Conservation (phyloP, 1,139 yeast species). For the Pichia sp. region DNA sequence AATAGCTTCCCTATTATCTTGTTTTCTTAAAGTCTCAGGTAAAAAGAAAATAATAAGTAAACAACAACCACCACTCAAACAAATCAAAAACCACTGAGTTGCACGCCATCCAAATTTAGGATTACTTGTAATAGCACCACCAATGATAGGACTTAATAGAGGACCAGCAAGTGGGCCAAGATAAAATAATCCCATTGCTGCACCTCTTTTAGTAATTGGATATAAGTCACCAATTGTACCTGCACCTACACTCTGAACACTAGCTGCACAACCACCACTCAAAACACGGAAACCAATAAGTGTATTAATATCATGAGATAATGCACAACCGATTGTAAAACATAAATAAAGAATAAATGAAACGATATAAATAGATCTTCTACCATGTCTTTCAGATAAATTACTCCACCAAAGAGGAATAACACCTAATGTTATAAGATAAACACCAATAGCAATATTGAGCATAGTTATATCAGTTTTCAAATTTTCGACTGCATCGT, state of each 20-base stretch:
- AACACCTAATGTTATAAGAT: constrained; percentile 65
- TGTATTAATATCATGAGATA: constrained; percentile 54
- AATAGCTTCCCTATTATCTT: constrained; percentile 46
- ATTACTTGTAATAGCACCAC: constrained; percentile 58
- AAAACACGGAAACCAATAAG: constrained; percentile 65
- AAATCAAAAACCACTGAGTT: constrained; percentile 79
- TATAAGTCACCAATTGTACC: constrained; percentile 79
- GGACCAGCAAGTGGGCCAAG: constrained; percentile 83
- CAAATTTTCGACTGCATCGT: constrained; percentile 49
- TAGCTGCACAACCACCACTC: constrained; percentile 77
- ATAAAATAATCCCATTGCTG: constrained; percentile 76
- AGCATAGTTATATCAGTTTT: constrained; percentile 55
- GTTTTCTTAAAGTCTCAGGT: constrained; percentile 70
- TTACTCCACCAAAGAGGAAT: constrained; percentile 91
- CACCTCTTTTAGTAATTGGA: constrained; percentile 62
- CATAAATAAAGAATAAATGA: constrained; percentile 60
- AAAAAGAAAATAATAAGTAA: constrained; percentile 47
- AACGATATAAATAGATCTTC: constrained; percentile 64
- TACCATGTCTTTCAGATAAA: constrained; percentile 67
- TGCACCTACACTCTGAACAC: constrained; percentile 87
- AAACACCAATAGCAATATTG: constrained; percentile 76
- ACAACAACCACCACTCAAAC: constrained; percentile 52
- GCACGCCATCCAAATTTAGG: constrained; percentile 82
- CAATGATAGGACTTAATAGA: constrained; percentile 70
- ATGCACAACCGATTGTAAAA: constrained; percentile 68